Evolutionary conservation across 2,329 filamentous ascomycete genomes (phyloP).

Genomic region (Ophiostoma perfectum): DNA sequence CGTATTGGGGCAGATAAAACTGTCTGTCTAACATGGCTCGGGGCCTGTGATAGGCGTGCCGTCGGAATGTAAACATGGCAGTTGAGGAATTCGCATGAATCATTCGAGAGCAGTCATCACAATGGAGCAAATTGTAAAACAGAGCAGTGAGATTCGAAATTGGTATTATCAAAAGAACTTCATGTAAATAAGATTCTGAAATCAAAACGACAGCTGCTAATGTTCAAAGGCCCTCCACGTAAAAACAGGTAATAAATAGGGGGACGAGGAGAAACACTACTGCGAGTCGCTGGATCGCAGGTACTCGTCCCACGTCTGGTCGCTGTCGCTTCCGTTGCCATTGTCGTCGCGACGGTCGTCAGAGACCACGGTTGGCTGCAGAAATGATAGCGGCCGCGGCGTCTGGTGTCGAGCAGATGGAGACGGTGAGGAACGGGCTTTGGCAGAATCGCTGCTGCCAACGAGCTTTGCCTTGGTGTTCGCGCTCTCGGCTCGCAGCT

Average conservation of each 20-base stretch:
- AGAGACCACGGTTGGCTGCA: not conserved
- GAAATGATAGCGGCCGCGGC: not conserved
- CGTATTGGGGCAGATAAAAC: too few relatives aligned
- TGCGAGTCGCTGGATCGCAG: not conserved
- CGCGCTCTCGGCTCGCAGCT: not conserved
- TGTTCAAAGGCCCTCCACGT: too few relatives aligned
- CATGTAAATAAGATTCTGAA: not conserved
- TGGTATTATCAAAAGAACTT: not conserved
- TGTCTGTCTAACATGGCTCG: not conserved
- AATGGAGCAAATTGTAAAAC: not conserved
- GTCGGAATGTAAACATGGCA: not conserved
- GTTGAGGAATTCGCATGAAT: not conserved
- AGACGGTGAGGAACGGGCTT: not conserved
- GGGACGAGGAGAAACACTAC: not conserved
- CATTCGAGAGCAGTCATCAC: not conserved
- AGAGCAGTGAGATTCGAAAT: too few relatives aligned
- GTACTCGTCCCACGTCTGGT: slow-evolving; percentile 25
- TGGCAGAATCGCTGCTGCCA: not conserved
- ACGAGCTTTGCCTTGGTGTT: not conserved
- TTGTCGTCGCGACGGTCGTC: not conserved
- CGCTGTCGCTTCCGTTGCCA: slow-evolving; percentile 12
- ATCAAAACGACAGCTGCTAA: not conserved
- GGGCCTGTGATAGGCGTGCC: not conserved
- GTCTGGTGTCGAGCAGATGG: not conserved
- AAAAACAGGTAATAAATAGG: not conserved